A percentile compares a stretch with the other conserved stretches of the same genome.
phyloP scores from a whole-genome alignment of 1,139 yeast species.

The Zygosaccharomyces sapae region DNA sequence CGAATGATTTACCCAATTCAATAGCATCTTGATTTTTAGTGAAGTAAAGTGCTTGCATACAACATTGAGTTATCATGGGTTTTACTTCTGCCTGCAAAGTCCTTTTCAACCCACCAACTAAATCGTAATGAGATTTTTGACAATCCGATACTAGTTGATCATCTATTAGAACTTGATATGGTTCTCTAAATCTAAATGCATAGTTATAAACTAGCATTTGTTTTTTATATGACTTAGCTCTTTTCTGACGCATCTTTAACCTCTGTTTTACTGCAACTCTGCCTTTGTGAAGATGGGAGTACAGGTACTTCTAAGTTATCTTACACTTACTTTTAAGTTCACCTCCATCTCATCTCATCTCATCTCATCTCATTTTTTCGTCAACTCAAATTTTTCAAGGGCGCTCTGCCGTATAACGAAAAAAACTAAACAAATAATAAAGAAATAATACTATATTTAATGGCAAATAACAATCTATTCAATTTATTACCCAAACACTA shows the following conservation, averaged over 20 bases:
- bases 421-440: neutral
- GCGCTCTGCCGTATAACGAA: slow-evolving; percentile 1
- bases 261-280: neutral
- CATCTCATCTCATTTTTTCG: neutral
- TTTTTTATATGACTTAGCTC: slow-evolving; percentile 91
- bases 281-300: too few relatives aligned
- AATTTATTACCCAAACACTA: neutral
- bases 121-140: slow-evolving; percentile 62
- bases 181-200: slow-evolving; percentile 88
- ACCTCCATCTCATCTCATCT: slow-evolving; percentile 10
- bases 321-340: neutral
- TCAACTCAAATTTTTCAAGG: slow-evolving; percentile 7
- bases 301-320: too few relatives aligned
- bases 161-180: slow-evolving; percentile 84
- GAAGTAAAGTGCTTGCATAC: slow-evolving; percentile 78
- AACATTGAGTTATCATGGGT: slow-evolving; percentile 95
- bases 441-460: neutral
- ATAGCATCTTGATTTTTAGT: slow-evolving; percentile 71
- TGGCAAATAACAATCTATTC: neutral
- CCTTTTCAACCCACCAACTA: slow-evolving; percentile 67
- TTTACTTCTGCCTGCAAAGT: slow-evolving; percentile 84
- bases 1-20: slow-evolving; percentile 72
- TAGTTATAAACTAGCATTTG: slow-evolving; percentile 81
- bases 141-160: slow-evolving; percentile 69
- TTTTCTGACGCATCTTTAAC: slow-evolving; percentile 77